Base-by-base conservation (phyloP, 805 yeast species). In the Wickerhamomyces subpelliculosus region DNA sequence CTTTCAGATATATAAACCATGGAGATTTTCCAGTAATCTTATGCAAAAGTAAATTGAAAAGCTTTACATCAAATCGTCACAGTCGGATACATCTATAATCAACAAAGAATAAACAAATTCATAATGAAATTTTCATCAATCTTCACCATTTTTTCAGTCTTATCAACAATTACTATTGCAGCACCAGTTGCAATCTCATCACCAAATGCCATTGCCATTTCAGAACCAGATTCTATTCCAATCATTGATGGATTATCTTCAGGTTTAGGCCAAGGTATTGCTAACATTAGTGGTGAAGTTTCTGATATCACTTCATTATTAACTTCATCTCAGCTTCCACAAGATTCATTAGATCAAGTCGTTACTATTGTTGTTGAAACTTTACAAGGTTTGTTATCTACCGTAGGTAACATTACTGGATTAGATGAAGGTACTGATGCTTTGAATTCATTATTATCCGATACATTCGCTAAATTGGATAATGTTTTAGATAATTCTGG, bases 381-480 rank as follows among this genome's bases (percentile, higher is more conserved):
- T 13, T 28, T 46, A 11, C n/a, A 24, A 11, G 43, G 46, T 20
- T 34, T 44, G 16, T 10, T 42, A n/a, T 17, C 28, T 13, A 38
- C 44, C 21, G 17, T 45, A 16, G 49, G 47, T 30, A 26, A 39
- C 10, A 17, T 29, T 8, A 36, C 41, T 25, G 41, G 43, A 22
- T 27, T 34, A 16, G 14, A 34, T 24, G 44, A 30, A 5, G 16
- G 44, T 18, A 30, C 48, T 27, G 34, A 29, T 19, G 25, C 45
- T 18, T 14, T 46, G 18, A 37, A 35, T 30, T 18, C 32, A 27
- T 32, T 42, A 31, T 38, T 44, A 14, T 19, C n/a, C 17, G 32
- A 35, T 17, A 45, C 46, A 26, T 21, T 38, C n/a, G 14, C 32
- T 11, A 27, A 45, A 18, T 42, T 48, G 36, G 38, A 39, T 27